These are phyloP conservation scores for Fraxinus baroniana DNA, from an alignment of 305 asterid genomes.

Conservation along the genomic window DNA sequence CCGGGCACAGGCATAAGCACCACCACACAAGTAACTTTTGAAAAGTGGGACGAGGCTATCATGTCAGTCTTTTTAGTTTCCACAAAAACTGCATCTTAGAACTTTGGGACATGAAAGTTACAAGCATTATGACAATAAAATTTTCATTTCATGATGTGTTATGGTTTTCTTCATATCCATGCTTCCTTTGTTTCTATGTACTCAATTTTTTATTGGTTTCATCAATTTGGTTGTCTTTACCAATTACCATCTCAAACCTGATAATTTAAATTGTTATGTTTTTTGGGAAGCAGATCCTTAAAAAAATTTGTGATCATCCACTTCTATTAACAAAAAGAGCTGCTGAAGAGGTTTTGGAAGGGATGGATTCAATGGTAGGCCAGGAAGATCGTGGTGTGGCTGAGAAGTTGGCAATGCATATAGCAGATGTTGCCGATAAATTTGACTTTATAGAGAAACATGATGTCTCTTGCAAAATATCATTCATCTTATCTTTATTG, in stretches of 20 bases:
- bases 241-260: neutral
- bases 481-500: slow-evolving; percentile 71
- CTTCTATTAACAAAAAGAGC: slow-evolving; percentile 91
- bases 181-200: neutral
- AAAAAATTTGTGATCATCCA: slow-evolving; percentile 97
- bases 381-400: slow-evolving; percentile 76
- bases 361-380: slow-evolving; percentile 67
- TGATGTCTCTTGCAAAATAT: slow-evolving; percentile 81
- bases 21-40: neutral
- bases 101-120: neutral
- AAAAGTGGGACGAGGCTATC: neutral
- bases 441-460: slow-evolving; percentile 61
- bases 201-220: neutral
- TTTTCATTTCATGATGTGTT: neutral
- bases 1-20: neutral
- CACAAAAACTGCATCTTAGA: neutral
- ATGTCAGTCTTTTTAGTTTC: neutral
- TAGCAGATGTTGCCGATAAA: slow-evolving; percentile 82
- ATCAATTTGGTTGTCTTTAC: neutral
- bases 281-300: slow-evolving; percentile 60
- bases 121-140: neutral
- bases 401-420: slow-evolving; percentile 83
- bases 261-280: neutral
- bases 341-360: slow-evolving; percentile 95
- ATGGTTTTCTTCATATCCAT: neutral